Evolutionary conservation across 192 early-diverging fungal genomes (phyloP).

Genomic region (Entomortierella chlamydospora): DNA sequence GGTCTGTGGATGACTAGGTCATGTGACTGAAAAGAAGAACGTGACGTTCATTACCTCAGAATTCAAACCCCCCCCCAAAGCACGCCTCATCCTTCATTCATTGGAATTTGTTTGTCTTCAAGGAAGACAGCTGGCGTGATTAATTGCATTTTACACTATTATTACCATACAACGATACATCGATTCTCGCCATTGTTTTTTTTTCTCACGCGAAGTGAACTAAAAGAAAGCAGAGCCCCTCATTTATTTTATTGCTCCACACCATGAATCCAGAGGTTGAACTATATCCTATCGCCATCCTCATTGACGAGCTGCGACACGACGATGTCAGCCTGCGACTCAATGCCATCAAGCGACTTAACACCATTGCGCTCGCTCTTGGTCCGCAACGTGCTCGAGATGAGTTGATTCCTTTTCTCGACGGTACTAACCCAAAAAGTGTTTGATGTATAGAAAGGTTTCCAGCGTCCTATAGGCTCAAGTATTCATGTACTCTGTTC

Average conservation of each 20-base stretch:
- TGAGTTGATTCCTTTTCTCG: conserved; percentile 97
- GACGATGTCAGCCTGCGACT: conserved; percentile 88
- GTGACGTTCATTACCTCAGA: too few relatives aligned
- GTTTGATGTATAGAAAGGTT: too few relatives aligned
- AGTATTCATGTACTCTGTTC: background rate
- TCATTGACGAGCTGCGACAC: conserved; percentile 94
- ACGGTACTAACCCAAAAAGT: conserved; percentile 67
- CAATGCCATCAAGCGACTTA: conserved; percentile 83
- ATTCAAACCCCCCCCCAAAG: background rate
- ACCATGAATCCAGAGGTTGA: conserved; percentile 55
- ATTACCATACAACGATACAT: too few relatives aligned
- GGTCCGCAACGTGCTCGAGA: conserved; percentile 94
- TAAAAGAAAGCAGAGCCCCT: too few relatives aligned
- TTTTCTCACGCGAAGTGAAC: too few relatives aligned
- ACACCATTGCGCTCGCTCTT: conserved; percentile 91
- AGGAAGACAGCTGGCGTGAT: too few relatives aligned
- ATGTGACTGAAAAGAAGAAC: too few relatives aligned
- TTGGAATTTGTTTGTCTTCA: background rate
- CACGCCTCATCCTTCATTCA: background rate
- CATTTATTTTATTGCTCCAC: background rate
- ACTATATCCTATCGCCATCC: conserved; percentile 88
- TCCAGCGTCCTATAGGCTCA: too few relatives aligned
- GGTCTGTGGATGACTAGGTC: too few relatives aligned
- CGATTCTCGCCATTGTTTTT: too few relatives aligned
- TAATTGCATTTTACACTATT: too few relatives aligned